Conservation (phyloP, 345 rosid genomes). For the Eucalyptus sp. region DNA sequence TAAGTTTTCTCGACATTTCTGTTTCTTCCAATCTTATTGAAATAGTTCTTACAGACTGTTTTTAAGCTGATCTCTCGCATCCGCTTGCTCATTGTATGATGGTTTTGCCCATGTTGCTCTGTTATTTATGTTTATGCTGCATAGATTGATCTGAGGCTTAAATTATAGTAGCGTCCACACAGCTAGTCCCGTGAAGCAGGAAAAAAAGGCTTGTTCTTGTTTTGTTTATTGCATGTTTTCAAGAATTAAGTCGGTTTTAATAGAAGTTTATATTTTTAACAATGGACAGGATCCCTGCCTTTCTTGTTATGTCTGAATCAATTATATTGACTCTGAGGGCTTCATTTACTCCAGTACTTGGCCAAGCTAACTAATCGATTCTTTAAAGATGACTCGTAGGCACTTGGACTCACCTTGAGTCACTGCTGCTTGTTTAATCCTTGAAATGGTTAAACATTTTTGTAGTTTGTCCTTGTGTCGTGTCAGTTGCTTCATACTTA, state of each 20-base stretch:
- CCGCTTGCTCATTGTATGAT: neutral
- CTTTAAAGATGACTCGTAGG: neutral
- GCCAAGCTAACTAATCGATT: neutral
- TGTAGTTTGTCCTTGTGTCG: no score
- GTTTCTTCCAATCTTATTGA: neutral
- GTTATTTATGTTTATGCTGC: neutral
- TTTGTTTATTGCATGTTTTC: neutral
- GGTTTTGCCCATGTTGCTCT: neutral
- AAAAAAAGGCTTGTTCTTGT: neutral
- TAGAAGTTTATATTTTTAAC: neutral
- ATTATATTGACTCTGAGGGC: neutral
- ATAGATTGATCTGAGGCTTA: neutral
- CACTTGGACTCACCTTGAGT: neutral
- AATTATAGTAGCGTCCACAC: neutral
- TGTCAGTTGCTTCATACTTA: no score
- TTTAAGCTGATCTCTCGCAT: neutral
- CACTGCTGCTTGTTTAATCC: neutral
- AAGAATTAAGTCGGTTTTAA: neutral
- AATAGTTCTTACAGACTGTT: neutral
- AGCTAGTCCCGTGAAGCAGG: neutral
- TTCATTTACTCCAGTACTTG: neutral
- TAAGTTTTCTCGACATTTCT: conserved; percentile 17
- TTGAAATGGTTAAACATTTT: no score
- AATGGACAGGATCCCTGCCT: neutral
- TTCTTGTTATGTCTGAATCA: neutral